Conservation (phyloP, 371 early-diverging fungal species). For the Lichtheimia ornata region DNA sequence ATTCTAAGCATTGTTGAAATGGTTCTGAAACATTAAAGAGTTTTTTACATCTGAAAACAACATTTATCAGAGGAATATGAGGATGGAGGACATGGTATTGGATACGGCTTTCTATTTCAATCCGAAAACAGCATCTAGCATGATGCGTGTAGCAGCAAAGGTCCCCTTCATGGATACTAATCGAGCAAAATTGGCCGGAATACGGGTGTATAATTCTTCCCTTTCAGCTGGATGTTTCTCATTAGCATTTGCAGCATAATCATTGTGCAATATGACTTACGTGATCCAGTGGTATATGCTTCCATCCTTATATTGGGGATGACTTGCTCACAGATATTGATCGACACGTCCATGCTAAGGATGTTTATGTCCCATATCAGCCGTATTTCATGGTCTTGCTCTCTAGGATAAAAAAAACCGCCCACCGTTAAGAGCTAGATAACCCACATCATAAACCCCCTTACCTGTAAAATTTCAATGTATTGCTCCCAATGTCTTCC, state of each 20-base stretch:
- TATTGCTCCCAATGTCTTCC: slow-evolving; percentile 14
- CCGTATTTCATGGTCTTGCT: slow-evolving; percentile 10
- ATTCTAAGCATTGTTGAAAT: slow-evolving; percentile 66
- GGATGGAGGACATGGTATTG: not conserved
- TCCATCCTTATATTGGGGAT: slow-evolving; percentile 19
- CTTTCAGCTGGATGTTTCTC: not conserved
- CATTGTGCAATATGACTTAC: not conserved
- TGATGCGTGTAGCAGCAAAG: slow-evolving; percentile 5
- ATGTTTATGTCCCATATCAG: slow-evolving; percentile 24
- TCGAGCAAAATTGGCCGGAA: not conserved
- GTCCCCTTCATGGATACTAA: slow-evolving; percentile 5
- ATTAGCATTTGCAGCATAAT: not conserved
- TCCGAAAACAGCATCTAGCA: slow-evolving; percentile 2
- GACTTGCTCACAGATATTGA: slow-evolving; percentile 23
- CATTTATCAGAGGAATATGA: not conserved
- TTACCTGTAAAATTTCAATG: slow-evolving; percentile 24
- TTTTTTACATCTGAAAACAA: not conserved
- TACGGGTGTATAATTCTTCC: not conserved
- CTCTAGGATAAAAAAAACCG: not conserved
- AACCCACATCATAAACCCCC: slow-evolving; percentile 9
- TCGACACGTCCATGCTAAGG: not conserved
- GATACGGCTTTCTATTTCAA: no score
- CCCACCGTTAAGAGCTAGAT: not conserved
- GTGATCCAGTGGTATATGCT: slow-evolving; percentile 1
- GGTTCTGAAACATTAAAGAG: not conserved